Percentiles rank a stretch among this genome's conserved stretches.
phyloP scores from a whole-genome alignment of 2,329 filamentous ascomycete species.

The Pezicula rhizophila region DNA sequence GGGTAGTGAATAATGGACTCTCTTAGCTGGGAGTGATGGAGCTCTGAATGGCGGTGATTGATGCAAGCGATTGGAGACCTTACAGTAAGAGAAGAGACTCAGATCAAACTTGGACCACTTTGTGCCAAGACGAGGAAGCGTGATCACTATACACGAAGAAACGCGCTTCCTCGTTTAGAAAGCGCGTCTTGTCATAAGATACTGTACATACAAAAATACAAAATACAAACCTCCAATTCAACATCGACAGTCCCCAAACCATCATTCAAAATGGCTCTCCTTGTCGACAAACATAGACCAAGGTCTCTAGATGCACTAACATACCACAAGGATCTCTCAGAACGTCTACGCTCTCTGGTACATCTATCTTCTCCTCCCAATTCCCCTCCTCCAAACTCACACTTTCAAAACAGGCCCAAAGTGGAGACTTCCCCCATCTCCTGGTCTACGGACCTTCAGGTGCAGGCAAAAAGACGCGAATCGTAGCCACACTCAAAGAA shows the following conservation, averaged over 20 bases:
- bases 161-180: background rate
- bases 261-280: slow-evolving; percentile 50
- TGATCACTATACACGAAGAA: slow-evolving; percentile 3
- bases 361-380: slow-evolving; percentile 22
- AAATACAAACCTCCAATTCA: background rate
- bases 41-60: too few species aligned
- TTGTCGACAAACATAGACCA: slow-evolving; percentile 67
- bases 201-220: background rate
- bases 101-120: too few species aligned
- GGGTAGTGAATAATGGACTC: too few species aligned
- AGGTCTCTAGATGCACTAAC: slow-evolving; percentile 71
- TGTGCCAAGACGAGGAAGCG: background rate
- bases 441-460: slow-evolving; percentile 95
- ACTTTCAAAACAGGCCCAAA: slow-evolving; percentile 64
- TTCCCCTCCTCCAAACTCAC: slow-evolving; percentile 7
- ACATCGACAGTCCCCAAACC: background rate
- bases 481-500: slow-evolving; percentile 91
- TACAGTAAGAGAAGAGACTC: too few species aligned
- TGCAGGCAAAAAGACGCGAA: slow-evolving; percentile 95
- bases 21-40: too few species aligned
- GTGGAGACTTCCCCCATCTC: slow-evolving; percentile 94
- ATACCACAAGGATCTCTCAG: slow-evolving; percentile 85
- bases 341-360: slow-evolving; percentile 80
- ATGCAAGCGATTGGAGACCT: too few species aligned
- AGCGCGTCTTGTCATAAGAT: background rate